A percentile compares a stretch with the other conserved stretches of the same genome.
Evolutionary conservation across 1,284 basidiomycete genomes (phyloP).

Genomic region (Papiliotrema flavescens): DNA sequence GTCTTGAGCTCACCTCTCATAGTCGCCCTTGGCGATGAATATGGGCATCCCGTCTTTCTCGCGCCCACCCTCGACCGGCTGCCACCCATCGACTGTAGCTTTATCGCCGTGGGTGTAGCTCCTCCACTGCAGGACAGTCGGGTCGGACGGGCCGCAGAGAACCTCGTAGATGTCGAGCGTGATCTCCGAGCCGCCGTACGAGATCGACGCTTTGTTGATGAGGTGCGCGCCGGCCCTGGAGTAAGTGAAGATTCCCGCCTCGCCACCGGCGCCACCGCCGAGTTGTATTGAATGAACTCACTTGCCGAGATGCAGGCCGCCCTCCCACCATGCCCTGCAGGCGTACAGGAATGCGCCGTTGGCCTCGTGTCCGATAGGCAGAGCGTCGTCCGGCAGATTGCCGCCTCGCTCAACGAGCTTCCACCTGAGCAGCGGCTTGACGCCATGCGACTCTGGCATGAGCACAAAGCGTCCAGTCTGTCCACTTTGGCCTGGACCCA

Average conservation of each 20-base stretch:
- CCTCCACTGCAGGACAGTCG: constrained; percentile 41
- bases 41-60: constrained; percentile 36
- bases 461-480: background rate
- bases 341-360: constrained; percentile 38
- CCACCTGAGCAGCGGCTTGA: constrained; percentile 40
- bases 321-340: constrained; percentile 39
- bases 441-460: constrained; percentile 14
- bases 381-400: constrained; percentile 37
- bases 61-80: constrained; percentile 45
- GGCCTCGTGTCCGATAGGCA: constrained; percentile 44
- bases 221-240: constrained; percentile 38
- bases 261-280: too few relatives aligned
- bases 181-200: constrained; percentile 41
- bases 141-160: constrained; percentile 38
- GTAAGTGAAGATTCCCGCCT: background rate
- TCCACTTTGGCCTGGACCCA: constrained; percentile 3
- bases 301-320: constrained; percentile 47
- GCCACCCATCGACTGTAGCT: constrained; percentile 33
- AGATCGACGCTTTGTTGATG: constrained; percentile 34
- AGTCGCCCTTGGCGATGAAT: constrained; percentile 39
- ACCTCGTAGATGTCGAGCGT: constrained; percentile 42
- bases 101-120: constrained; percentile 34
- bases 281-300: constrained; percentile 16
- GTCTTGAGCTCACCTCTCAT: constrained; percentile 27
- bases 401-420: constrained; percentile 37